Conservation (phyloP, 495 filamentous ascomycete genomes). For the Xylaria flabelliformis region DNA sequence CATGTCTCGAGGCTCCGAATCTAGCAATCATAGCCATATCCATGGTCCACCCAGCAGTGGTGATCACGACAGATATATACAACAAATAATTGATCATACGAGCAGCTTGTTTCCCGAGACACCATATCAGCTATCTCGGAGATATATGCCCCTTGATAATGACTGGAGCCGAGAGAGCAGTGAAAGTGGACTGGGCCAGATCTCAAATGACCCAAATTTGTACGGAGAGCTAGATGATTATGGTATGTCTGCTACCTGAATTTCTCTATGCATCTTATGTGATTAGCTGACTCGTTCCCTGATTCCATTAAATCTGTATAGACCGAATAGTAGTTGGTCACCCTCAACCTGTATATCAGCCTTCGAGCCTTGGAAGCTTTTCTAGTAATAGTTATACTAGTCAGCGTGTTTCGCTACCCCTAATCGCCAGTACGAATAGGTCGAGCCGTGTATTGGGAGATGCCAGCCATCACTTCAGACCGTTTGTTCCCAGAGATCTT, state of each 20-base stretch:
- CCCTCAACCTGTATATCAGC: constrained; percentile 10
- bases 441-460: constrained; percentile 35
- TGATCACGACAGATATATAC: constrained; percentile 35
- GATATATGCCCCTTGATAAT: background rate
- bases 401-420: constrained; percentile 34
- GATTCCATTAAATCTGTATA: constrained; percentile 17
- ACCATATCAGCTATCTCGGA: constrained; percentile 22
- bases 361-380: background rate
- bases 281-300: background rate
- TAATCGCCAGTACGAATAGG: constrained; percentile 21
- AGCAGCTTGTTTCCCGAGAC: constrained; percentile 31
- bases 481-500: constrained; percentile 18
- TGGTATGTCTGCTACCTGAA: constrained; percentile 31
- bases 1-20: constrained; percentile 22
- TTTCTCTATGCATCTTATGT: background rate
- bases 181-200: background rate
- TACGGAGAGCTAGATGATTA: constrained; percentile 42
- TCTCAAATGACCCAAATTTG: constrained; percentile 1
- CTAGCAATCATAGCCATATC: constrained; percentile 23
- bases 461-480: constrained; percentile 39
- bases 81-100: constrained; percentile 40
- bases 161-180: background rate
- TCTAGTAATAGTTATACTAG: constrained; percentile 16
- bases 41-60: constrained; percentile 25
- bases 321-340: constrained; percentile 34